Evolutionary conservation across 305 asterid species (phyloP).

Genomic region (Coffea humblotiana): DNA sequence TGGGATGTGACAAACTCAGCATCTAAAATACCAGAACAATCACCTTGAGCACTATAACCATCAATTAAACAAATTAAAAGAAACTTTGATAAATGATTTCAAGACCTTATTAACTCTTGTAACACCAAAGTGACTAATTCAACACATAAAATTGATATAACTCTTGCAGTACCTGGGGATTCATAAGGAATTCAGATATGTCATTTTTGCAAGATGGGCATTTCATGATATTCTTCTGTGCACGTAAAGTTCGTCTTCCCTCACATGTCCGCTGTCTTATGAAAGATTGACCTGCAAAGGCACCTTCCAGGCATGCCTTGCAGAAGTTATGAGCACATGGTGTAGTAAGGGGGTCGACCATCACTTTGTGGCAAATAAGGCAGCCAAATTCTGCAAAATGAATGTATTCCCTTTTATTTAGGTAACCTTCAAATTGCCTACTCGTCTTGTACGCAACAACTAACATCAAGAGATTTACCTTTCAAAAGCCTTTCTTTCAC

Average conservation of each 20-base stretch:
- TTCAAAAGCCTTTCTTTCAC: constrained; percentile 68
- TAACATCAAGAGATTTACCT: constrained; percentile 42
- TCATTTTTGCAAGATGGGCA: constrained; percentile 80
- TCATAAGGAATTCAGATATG: constrained; percentile 73
- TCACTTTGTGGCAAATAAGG: constrained; percentile 70
- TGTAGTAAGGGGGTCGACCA: constrained; percentile 75
- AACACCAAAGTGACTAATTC: neutral
- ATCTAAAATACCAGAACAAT: neutral
- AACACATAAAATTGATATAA: neutral
- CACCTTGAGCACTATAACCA: neutral
- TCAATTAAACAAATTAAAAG: neutral
- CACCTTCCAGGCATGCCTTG: constrained; percentile 79
- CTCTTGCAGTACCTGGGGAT: constrained; percentile 64
- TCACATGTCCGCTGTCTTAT: constrained; percentile 64
- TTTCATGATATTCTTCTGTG: constrained; percentile 79
- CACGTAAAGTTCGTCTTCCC: constrained; percentile 69
- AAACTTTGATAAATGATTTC: neutral
- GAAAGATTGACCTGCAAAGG: constrained; percentile 71
- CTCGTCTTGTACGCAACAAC: neutral
- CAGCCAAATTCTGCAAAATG: constrained; percentile 74
- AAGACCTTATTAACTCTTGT: neutral
- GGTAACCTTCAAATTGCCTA: neutral
- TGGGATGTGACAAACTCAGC: neutral
- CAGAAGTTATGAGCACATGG: constrained; percentile 96
- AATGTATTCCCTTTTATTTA: neutral